Evolutionary conservation across 495 filamentous ascomycete species (phyloP).

Genomic region (Penicillium desertorum): DNA sequence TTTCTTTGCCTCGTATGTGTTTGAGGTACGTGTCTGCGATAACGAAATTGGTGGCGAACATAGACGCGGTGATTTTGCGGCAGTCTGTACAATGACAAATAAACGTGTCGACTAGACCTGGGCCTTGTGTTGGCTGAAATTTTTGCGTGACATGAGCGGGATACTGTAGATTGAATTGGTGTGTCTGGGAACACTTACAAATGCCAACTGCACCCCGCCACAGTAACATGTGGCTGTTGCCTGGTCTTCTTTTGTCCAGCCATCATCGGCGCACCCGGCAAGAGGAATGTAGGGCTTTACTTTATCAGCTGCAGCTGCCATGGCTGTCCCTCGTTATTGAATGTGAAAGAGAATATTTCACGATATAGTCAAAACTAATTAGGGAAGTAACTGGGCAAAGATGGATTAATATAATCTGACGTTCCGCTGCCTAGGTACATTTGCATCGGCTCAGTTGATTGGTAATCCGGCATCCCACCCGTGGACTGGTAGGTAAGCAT

Average conservation of each 20-base stretch:
- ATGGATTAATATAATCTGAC: too few species aligned
- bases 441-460: too few species aligned
- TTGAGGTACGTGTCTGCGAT: constrained; percentile 40
- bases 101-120: constrained; percentile 50
- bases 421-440: too few species aligned
- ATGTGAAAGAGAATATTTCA: too few species aligned
- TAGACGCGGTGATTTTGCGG: constrained; percentile 58
- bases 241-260: constrained; percentile 40
- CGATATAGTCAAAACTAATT: too few species aligned
- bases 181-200: constrained; percentile 26
- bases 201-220: constrained; percentile 52
- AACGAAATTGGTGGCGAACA: constrained; percentile 58
- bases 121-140: constrained; percentile 37
- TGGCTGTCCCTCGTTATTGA: too few species aligned
- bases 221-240: constrained; percentile 58
- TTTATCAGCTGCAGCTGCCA: too few species aligned
- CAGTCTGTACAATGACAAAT: constrained; percentile 59
- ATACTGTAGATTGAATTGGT: too few species aligned
- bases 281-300: constrained; percentile 34
- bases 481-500: too few species aligned
- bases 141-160: too few species aligned
- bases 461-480: too few species aligned
- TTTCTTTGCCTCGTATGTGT: constrained; percentile 48
- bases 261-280: constrained; percentile 30
- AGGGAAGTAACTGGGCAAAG: too few species aligned